phyloP scores from a whole-genome alignment of 2,329 filamentous ascomycete species.

The Dactylellina sp. region DNA sequence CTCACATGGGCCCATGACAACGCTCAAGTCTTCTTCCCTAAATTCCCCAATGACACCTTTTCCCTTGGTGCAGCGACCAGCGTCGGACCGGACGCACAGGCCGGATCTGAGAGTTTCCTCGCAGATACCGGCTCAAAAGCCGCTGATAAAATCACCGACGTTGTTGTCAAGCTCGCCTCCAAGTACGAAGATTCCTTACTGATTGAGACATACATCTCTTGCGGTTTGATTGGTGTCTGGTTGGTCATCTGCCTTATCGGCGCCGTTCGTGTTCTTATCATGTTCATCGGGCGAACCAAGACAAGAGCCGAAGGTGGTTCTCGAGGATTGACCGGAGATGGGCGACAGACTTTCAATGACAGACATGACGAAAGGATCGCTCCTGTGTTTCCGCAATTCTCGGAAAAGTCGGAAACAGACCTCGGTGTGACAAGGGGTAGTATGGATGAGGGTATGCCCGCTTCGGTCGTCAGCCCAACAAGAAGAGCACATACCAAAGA shows the following conservation, averaged over 20 bases:
- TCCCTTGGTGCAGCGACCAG: slow-evolving; percentile 78
- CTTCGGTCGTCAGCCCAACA: slow-evolving; percentile 34
- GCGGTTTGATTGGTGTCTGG: slow-evolving; percentile 79
- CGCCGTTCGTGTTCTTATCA: slow-evolving; percentile 73
- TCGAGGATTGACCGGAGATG: slow-evolving; percentile 35
- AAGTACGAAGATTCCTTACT: slow-evolving; percentile 76
- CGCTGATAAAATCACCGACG: slow-evolving; percentile 82
- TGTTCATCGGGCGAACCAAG: slow-evolving; percentile 72
- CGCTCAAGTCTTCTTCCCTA: slow-evolving; percentile 83
- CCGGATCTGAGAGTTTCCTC: slow-evolving; percentile 76
- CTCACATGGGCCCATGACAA: slow-evolving; percentile 94
- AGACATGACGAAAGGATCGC: slow-evolving; percentile 34
- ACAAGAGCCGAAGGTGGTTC: slow-evolving; percentile 70
- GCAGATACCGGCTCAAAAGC: slow-evolving; percentile 79
- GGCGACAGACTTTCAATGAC: slow-evolving; percentile 21
- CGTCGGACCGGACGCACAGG: slow-evolving; percentile 69
- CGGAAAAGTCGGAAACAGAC: slow-evolving; percentile 48
- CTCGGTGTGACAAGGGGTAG: slow-evolving; percentile 14
- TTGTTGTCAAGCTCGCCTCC: slow-evolving; percentile 76
- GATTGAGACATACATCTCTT: slow-evolving; percentile 83
- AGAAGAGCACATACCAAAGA: slow-evolving; percentile 32
- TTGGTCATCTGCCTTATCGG: slow-evolving; percentile 81
- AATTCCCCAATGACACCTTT: slow-evolving; percentile 83
- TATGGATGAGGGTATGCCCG: slow-evolving; percentile 21
- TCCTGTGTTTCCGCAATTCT: slow-evolving; percentile 48